phyloP scores from a whole-genome alignment of 352 stramenopile species.

The Phytophthora parvispora region DNA sequence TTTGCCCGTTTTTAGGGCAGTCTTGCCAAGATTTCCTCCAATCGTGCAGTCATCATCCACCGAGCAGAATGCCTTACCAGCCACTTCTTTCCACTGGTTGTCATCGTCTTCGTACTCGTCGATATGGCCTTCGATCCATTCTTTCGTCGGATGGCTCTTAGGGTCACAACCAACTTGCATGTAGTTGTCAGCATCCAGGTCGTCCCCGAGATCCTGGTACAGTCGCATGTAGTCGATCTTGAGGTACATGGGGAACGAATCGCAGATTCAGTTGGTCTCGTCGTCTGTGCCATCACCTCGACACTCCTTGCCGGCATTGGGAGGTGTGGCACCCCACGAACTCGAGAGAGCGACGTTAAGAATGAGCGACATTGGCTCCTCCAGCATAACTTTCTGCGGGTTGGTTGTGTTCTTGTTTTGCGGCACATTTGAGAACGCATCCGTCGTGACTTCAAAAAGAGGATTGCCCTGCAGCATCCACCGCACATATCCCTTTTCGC shows the following conservation, averaged over 20 bases:
- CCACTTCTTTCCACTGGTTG: constrained; percentile 50
- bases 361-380: constrained; percentile 95
- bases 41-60: constrained; percentile 66
- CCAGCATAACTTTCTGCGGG: constrained; percentile 71
- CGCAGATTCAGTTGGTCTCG: constrained; percentile 59
- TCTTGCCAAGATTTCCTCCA: constrained; percentile 37
- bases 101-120: constrained; percentile 68
- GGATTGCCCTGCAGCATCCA: constrained; percentile 67
- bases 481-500: constrained; percentile 66
- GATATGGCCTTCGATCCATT: constrained; percentile 77
- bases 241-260: constrained; percentile 78
- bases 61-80: constrained; percentile 52
- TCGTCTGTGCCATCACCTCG: constrained; percentile 61
- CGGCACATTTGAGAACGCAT: constrained; percentile 55
- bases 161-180: constrained; percentile 72
- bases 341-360: constrained; percentile 95
- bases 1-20: constrained; percentile 49
- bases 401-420: constrained; percentile 60
- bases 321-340: constrained; percentile 84
- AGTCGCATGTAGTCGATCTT: constrained; percentile 77
- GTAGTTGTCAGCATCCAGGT: constrained; percentile 50
- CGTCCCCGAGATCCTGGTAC: constrained; percentile 59
- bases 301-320: constrained; percentile 58
- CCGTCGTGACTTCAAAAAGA: constrained; percentile 66
- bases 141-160: constrained; percentile 56